phyloP scores from a whole-genome alignment of 345 rosid genomes.

The Durio zibethinus region DNA sequence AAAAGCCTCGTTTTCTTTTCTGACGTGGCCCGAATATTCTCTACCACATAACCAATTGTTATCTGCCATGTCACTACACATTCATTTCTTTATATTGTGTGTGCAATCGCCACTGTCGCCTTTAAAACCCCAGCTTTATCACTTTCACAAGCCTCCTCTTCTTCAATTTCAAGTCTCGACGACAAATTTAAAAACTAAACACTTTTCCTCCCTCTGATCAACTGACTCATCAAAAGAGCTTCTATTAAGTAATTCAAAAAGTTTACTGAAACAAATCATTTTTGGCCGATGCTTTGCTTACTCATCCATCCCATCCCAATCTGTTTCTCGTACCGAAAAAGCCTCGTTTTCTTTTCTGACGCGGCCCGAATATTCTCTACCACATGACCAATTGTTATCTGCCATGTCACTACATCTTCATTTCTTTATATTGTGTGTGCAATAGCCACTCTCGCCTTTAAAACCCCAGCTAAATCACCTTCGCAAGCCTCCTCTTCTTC shows the following conservation, averaged over 20 bases:
- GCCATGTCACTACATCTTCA: not conserved
- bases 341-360: not conserved
- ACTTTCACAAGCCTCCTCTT: not conserved
- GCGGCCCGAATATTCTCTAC: not conserved
- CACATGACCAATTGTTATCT: not conserved
- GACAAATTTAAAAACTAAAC: not conserved
- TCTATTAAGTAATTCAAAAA: no score
- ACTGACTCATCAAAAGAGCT: no score
- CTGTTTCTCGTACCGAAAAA: not conserved
- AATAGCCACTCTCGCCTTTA: constrained; percentile 18
- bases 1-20: not conserved
- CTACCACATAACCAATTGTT: not conserved
- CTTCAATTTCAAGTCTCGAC: not conserved
- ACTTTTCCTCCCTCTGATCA: no score
- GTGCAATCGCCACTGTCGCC: no score
- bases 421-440: no score
- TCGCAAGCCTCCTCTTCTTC: not conserved
- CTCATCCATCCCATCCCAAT: constrained; percentile 1
- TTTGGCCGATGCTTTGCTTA: not conserved
- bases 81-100: no score
- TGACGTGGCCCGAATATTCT: constrained; percentile 1
- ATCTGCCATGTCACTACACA: not conserved
- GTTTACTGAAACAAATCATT: not conserved
- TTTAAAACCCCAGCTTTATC: constrained; percentile 24
- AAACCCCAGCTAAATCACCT: constrained; percentile 10